Percentiles rank a stretch among this genome's conserved stretches.
These are phyloP conservation scores for Arabidopsis arenosa DNA, from an alignment of 345 rosid species.

Conservation along the genomic window DNA sequence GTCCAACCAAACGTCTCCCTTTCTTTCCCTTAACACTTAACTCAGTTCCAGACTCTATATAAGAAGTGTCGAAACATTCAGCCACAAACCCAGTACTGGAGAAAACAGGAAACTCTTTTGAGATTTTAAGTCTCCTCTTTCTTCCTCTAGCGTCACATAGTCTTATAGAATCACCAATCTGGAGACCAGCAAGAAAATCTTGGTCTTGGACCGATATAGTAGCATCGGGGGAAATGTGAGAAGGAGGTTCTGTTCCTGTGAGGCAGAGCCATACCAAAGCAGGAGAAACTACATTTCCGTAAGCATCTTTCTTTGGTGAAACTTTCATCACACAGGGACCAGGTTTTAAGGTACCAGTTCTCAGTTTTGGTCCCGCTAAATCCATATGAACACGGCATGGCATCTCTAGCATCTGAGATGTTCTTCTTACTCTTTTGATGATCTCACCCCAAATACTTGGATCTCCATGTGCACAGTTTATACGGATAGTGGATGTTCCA, in stretches of 20 bases:
- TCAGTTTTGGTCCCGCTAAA: constrained; percentile 79
- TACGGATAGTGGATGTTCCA: constrained; percentile 62
- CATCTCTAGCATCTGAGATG: constrained; percentile 63
- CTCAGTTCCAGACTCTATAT: constrained; percentile 61
- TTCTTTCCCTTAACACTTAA: constrained; percentile 56
- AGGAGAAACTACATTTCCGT: constrained; percentile 57
- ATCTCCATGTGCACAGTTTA: constrained; percentile 77
- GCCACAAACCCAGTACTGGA: constrained; percentile 61
- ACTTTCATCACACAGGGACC: constrained; percentile 69
- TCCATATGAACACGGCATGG: constrained; percentile 79
- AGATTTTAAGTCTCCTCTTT: constrained; percentile 56
- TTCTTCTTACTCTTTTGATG: constrained; percentile 57
- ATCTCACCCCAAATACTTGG: constrained; percentile 66
- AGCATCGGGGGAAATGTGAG: constrained; percentile 62
- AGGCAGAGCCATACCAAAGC: constrained; percentile 67
- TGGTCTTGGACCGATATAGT: constrained; percentile 51
- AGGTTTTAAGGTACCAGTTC: constrained; percentile 59
- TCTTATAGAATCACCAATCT: constrained; percentile 57
- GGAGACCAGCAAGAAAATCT: constrained; percentile 52
- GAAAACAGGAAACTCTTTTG: constrained; percentile 53
- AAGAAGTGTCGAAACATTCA: constrained; percentile 62
- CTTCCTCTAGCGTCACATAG: constrained; percentile 65
- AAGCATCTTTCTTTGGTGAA: constrained; percentile 61
- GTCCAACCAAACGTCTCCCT: constrained; percentile 52
- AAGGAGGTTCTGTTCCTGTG: constrained; percentile 57